Conservation (phyloP, 2,329 filamentous ascomycete species). For the Fusarium sp. region DNA sequence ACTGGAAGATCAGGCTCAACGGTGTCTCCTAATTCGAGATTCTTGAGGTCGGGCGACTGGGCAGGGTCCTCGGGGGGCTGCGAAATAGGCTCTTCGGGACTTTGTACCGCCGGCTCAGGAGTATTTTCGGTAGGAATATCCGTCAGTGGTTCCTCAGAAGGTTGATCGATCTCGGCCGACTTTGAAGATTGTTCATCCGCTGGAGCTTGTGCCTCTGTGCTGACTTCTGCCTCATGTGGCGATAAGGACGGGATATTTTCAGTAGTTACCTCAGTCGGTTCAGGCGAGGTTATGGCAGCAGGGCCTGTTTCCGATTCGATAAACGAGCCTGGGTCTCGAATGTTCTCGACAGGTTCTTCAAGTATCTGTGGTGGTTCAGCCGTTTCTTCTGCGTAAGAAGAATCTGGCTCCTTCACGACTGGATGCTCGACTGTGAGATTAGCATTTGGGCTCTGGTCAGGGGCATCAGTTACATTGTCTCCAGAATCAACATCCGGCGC, state of each 20-base stretch:
- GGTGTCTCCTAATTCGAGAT: background rate
- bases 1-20: background rate
- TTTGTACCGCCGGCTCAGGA: background rate
- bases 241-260: constrained; percentile 10
- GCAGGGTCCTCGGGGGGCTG: background rate
- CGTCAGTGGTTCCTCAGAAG: constrained; percentile 8
- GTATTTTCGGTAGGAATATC: constrained; percentile 1
- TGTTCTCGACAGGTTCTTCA: constrained; percentile 7
- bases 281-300: constrained; percentile 1
- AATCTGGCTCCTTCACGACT: constrained; percentile 1
- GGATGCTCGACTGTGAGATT: constrained; percentile 29
- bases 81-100: background rate
- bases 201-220: constrained; percentile 3
- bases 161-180: background rate
- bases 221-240: constrained; percentile 33
- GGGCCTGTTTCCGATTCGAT: constrained; percentile 2
- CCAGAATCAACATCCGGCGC: constrained; percentile 36
- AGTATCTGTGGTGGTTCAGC: background rate
- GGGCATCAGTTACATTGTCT: constrained; percentile 19
- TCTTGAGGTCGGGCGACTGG: background rate
- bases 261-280: constrained; percentile 3
- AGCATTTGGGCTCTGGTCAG: constrained; percentile 25
- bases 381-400: background rate
- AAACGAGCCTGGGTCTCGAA: background rate
- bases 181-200: constrained; percentile 3